Conservation (phyloP, 805 yeast species). For the Teunomyces pallodes region DNA sequence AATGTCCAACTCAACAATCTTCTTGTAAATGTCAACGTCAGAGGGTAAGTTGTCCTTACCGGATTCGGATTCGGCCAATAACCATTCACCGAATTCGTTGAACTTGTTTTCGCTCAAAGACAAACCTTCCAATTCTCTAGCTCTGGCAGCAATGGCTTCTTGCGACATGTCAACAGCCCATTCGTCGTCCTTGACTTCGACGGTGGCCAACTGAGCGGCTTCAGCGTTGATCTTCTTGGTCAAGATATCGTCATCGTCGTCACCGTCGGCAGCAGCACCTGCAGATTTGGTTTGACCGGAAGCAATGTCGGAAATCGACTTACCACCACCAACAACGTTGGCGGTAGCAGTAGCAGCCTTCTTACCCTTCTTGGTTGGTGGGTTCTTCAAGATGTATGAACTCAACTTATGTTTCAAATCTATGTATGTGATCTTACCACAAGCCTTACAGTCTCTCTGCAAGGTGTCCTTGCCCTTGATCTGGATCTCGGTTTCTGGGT, state of each 20-base stretch:
- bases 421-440: constrained; percentile 84
- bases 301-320: constrained; percentile 75
- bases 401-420: constrained; percentile 85
- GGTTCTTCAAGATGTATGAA: constrained; percentile 87
- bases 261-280: constrained; percentile 34
- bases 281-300: constrained; percentile 38
- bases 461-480: constrained; percentile 72
- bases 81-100: constrained; percentile 89
- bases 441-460: constrained; percentile 94
- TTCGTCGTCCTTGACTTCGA: constrained; percentile 80
- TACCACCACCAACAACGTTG: constrained; percentile 84
- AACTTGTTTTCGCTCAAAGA: constrained; percentile 50
- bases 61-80: constrained; percentile 49
- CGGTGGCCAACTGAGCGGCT: constrained; percentile 62
- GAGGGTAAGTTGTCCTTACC: constrained; percentile 63
- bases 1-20: constrained; percentile 77
- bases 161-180: constrained; percentile 98
- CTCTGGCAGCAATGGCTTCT: constrained; percentile 93
- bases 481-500: constrained; percentile 94
- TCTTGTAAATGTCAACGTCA: constrained; percentile 91
- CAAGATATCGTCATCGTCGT: constrained; percentile 68
- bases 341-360: constrained; percentile 84
- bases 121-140: constrained; percentile 75
- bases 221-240: constrained; percentile 81
- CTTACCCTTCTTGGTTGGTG: constrained; percentile 62